phyloP scores from a whole-genome alignment of 2,329 filamentous ascomycete genomes.

The Talaromyces sp. region DNA sequence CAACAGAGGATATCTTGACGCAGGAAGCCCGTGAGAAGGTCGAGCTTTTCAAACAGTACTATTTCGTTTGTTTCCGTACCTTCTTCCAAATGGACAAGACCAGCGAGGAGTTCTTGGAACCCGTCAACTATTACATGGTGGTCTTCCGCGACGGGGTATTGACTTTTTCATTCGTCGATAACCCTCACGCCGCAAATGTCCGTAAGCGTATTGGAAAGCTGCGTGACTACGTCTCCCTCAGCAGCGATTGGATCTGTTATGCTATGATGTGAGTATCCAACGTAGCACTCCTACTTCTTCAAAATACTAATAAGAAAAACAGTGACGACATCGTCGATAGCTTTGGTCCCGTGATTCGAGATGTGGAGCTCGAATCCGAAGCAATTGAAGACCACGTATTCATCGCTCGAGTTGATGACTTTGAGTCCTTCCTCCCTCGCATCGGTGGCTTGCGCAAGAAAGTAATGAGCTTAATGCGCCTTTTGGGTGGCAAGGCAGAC shows the following conservation, averaged over 20 bases:
- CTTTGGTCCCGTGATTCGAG: slow-evolving; percentile 85
- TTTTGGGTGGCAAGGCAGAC: slow-evolving; percentile 96
- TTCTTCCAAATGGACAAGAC: slow-evolving; percentile 82
- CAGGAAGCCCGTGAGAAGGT: slow-evolving; percentile 98
- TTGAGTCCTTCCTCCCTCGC: slow-evolving; percentile 79
- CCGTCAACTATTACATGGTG: slow-evolving; percentile 94
- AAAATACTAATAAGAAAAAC: slow-evolving; percentile 11
- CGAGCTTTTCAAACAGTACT: slow-evolving; percentile 95
- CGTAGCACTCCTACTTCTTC: slow-evolving; percentile 18
- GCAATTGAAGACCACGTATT: slow-evolving; percentile 95
- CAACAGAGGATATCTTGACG: slow-evolving; percentile 92
- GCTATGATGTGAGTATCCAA: slow-evolving; percentile 76
- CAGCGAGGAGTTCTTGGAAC: slow-evolving; percentile 82
- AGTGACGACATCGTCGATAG: slow-evolving; percentile 96
- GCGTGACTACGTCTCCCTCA: slow-evolving; percentile 92
- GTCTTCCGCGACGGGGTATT: slow-evolving; percentile 94
- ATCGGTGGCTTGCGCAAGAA: slow-evolving; percentile 93
- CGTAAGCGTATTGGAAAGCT: slow-evolving; percentile 88
- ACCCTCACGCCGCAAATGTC: slow-evolving; percentile 84
- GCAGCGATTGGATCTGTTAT: slow-evolving; percentile 98
- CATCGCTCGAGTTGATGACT: slow-evolving; percentile 86
- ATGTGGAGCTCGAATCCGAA: slow-evolving; percentile 86
- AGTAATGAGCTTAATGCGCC: slow-evolving; percentile 87
- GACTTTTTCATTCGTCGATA: slow-evolving; percentile 90
- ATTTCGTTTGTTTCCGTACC: slow-evolving; percentile 96